phyloP scores from a whole-genome alignment of 1,284 basidiomycete genomes.

The Pseudozyma sp. region DNA sequence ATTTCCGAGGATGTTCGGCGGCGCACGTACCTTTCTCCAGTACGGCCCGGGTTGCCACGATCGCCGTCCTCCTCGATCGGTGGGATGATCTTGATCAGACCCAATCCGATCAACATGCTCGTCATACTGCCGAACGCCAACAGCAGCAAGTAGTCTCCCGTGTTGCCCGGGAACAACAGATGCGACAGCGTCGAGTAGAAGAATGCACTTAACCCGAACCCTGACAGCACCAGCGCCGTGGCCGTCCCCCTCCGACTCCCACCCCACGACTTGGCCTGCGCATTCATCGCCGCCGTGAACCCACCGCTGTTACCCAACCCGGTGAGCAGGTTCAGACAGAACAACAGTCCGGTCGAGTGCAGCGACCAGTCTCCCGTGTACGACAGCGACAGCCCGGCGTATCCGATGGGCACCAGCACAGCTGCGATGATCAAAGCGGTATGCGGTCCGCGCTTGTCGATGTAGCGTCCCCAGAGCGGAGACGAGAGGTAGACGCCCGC shows the following conservation, averaged over 20 bases:
- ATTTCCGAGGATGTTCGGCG: conserved; percentile 56
- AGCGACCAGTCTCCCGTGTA: conserved; percentile 42
- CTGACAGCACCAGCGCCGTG: conserved; percentile 80
- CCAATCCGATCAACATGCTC: conserved; percentile 77
- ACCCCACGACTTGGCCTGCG: conserved; percentile 65
- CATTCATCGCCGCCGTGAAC: conserved; percentile 67
- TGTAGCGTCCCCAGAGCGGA: conserved; percentile 63
- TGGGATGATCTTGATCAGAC: conserved; percentile 76
- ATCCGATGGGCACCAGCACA: conserved; percentile 54
- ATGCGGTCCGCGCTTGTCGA: conserved; percentile 61
- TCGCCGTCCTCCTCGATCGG: conserved; percentile 36
- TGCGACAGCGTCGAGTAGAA: conserved; percentile 79
- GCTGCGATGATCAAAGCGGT: conserved; percentile 55
- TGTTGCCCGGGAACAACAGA: conserved; percentile 77
- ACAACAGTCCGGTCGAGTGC: conserved; percentile 48
- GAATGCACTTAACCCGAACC: conserved; percentile 86
- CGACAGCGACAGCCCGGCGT: conserved; percentile 48
- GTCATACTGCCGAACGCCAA: conserved; percentile 78
- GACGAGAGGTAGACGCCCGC: conserved; percentile 67
- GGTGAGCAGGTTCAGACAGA: conserved; percentile 57
- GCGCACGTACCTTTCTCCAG: conserved; percentile 10
- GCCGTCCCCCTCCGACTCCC: conserved; percentile 74
- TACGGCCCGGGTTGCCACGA: not conserved
- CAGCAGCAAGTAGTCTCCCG: conserved; percentile 77
- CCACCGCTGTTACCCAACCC: conserved; percentile 63